These are phyloP conservation scores for Nothophoma quercina DNA, from an alignment of 2,329 filamentous ascomycete species.

Conservation along the genomic window DNA sequence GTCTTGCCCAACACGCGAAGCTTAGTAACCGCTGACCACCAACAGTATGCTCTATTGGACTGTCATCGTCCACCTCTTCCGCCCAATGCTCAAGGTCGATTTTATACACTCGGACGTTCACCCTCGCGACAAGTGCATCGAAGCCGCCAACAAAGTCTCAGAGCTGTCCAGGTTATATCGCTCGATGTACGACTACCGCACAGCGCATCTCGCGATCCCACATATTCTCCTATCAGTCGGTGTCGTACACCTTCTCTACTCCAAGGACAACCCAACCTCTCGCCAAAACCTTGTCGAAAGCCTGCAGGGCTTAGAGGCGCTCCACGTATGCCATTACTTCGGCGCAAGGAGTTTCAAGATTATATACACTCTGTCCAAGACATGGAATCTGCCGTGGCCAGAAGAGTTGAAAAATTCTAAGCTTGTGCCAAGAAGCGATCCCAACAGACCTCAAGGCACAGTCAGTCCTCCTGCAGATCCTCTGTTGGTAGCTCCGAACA, in stretches of 20 bases:
- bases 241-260: constrained; percentile 56
- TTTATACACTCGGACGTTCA: constrained; percentile 65
- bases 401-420: constrained; percentile 42
- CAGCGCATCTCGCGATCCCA: constrained; percentile 49
- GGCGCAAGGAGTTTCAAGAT: constrained; percentile 54
- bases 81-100: constrained; percentile 73
- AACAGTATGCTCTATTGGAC: constrained; percentile 72
- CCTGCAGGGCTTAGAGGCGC: constrained; percentile 52
- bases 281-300: constrained; percentile 51
- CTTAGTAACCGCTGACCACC: constrained; percentile 17
- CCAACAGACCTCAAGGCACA: constrained; percentile 18
- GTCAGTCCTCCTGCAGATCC: constrained; percentile 33
- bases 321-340: constrained; percentile 55
- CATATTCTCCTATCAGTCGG: constrained; percentile 53
- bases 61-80: constrained; percentile 75
- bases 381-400: constrained; percentile 55
- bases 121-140: constrained; percentile 71
- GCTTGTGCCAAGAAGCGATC: constrained; percentile 30
- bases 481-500: constrained; percentile 25
- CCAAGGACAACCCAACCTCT: constrained; percentile 47
- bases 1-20: constrained; percentile 43
- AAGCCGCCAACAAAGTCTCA: constrained; percentile 55
- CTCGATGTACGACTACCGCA: constrained; percentile 53
- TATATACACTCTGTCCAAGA: constrained; percentile 51
- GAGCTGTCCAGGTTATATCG: constrained; percentile 53